Evolutionary conservation across 495 filamentous ascomycete genomes (phyloP), one percentile per base, ranked within the genome.

Genomic region (Penicillium macrosclerotiorum): DNA sequence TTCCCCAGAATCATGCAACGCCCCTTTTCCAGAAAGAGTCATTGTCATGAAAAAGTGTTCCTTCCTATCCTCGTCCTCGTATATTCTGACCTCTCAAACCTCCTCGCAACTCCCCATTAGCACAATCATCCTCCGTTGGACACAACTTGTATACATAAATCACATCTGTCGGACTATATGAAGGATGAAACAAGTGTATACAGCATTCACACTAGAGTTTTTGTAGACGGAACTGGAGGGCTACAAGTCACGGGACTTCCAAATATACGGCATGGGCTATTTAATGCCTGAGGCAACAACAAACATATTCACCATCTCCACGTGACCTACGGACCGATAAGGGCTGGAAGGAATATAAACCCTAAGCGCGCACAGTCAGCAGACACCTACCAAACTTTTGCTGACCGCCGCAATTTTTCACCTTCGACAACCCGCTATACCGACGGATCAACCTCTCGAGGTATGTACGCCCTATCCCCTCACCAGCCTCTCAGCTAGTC

Each of bases 401-500:
- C 34, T 40, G 19, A 43, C 37, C 49, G 45, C 30, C 25, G 33
- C 18, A 34, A 50, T 37, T 47, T 51, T 55, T 50, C 53, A 49
- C 33, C 45, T 22, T 55, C 49, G 26, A 29, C 38, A 59, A 59
- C 45, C 48, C 51, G 52, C 60, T 58, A 56, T 60, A 54, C 42
- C 54, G 47, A 59, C 60, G 52, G 59, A 56, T 55, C 53, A 55
- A 50, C 51, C 54, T 33, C 52, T 67, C 65, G 72, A 75, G 72
- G 72, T 75, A 75, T 72, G 72, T 72, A 64, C 53, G 43, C 57
- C 47, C 39, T 38, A 40, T 43, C 52, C 50, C 41, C 49, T 58
- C 45, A 62, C 49, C 67, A 66, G 69, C 64, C 68, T 69, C 59
- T 51, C 63, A 73, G 67, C 69, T 72, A 76, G 72, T 69, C 71